Percentiles rank a stretch among this genome's conserved stretches.
phyloP scores from a whole-genome alignment of 208 protist species.

The Trypanosomatidae sp. region DNA sequence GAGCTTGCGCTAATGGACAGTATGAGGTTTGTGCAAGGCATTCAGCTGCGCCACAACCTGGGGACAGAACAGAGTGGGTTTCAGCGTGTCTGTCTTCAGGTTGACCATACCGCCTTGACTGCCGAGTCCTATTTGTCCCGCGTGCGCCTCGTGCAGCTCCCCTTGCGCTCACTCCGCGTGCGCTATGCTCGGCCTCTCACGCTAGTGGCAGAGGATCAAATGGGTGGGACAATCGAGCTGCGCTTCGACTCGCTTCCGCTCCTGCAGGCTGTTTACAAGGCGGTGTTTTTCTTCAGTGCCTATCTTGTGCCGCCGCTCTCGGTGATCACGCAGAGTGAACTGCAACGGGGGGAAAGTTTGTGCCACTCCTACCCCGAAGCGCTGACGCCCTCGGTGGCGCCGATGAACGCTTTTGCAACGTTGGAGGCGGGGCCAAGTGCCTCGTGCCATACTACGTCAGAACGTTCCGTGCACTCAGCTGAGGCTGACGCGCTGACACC shows the following conservation, averaged over 20 bases:
- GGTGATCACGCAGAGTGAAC: conserved; percentile 7
- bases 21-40: conserved; percentile 13
- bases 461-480: neutral
- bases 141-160: conserved; percentile 18
- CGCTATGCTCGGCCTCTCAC: conserved; percentile 18
- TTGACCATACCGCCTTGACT: conserved; percentile 25
- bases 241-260: conserved; percentile 16
- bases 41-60: conserved; percentile 27
- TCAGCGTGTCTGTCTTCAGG: conserved; percentile 22
- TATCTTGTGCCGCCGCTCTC: conserved; percentile 16
- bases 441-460: neutral
- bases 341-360: conserved; percentile 3
- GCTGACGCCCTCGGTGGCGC: neutral
- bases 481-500: neutral
- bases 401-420: neutral
- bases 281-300: conserved; percentile 24
- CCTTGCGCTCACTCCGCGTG: conserved; percentile 20
- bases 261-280: conserved; percentile 29
- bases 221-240: conserved; percentile 19
- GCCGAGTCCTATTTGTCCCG: conserved; percentile 22
- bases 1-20: conserved; percentile 23
- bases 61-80: neutral
- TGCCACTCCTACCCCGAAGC: neutral
- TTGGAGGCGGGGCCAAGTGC: neutral
- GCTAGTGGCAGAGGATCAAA: conserved; percentile 14